Evolutionary conservation across 2,329 filamentous ascomycete genomes (phyloP), one percentile per base, ranked within the genome.

Genomic region (Lizonia empirigonia): DNA sequence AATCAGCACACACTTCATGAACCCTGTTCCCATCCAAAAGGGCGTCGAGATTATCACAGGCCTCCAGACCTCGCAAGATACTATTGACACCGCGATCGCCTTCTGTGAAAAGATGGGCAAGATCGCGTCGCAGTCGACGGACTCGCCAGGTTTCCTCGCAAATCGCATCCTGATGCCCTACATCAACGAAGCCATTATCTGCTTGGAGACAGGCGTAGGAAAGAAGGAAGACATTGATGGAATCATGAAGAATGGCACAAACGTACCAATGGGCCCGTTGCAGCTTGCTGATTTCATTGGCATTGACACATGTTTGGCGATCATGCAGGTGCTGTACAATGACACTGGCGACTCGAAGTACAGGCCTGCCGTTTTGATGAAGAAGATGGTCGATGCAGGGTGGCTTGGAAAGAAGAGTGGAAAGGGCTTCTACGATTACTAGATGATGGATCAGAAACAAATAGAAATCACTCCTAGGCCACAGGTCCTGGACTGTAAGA

Each of bases 231-330:
- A 93, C 58, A 99, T 99, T 60, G 94, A 99, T 70, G 87, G 83
- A 59, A 99, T 99, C 66, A 99, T 99, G 94, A 97, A 96, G 83
- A 97, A 97, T 65, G 94, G 94, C 37, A 99, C 94, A 18, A 96
- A 96, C 70, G 94, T 99, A 32, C 94, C 94, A 19, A 99, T 99
- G 94, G 94, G 94, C 0, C 94, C 94, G 8, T 80, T 99, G 60
- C 87, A 91, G 67, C 77, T 99, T 65, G 94, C 94, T 2, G 94
- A 99, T 74, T 99, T 99, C 68, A 97, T 99, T 67, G 94, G 94
- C 7, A 81, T 99, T 35, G 94, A 99, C 72, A 99, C 94, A 0
- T 99, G 94, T 70, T 78, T 97, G 56, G 86, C 93, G 18, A 99
- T 99, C 68, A 99, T 99, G 94, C 91, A 89, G 75, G 94, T 97